phyloP scores from a whole-genome alignment of 768 basidiomycete species.

The Trametes cinnabarina region DNA sequence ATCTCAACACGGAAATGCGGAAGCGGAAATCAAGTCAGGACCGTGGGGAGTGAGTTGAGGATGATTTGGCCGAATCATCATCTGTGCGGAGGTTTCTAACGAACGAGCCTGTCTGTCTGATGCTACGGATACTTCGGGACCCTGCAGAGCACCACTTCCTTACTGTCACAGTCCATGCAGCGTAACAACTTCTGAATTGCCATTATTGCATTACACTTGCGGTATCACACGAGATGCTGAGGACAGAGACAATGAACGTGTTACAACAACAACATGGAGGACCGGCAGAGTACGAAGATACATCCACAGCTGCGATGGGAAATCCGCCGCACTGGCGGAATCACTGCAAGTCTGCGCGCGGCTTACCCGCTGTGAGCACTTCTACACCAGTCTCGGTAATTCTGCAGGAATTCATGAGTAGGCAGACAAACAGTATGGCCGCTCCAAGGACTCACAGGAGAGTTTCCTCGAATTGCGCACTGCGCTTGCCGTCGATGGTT shows the following conservation, averaged over 20 bases:
- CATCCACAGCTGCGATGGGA: too few species aligned
- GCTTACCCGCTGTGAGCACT: conserved; percentile 66
- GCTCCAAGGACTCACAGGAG: conserved; percentile 69
- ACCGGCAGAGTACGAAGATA: too few species aligned
- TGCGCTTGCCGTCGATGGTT: conserved; percentile 84
- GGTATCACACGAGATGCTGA: too few species aligned
- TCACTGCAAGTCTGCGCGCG: conserved; percentile 29
- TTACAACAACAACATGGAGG: background rate
- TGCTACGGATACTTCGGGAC: too few species aligned
- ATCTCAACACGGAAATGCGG: conserved; percentile 63
- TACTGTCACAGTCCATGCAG: too few species aligned
- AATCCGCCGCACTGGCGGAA: too few species aligned
- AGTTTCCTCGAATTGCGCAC: conserved; percentile 98
- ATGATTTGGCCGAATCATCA: too few species aligned
- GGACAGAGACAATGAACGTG: background rate
- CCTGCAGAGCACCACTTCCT: background rate
- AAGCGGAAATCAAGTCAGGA: conserved; percentile 21
- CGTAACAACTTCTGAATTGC: too few species aligned
- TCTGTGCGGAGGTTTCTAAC: too few species aligned
- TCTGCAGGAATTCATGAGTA: conserved; percentile 42
- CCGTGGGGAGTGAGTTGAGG: background rate
- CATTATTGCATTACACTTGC: too few species aligned
- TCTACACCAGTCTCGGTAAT: conserved; percentile 92
- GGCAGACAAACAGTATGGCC: background rate
- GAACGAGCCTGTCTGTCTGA: too few species aligned